phyloP scores from a whole-genome alignment of 2,329 filamentous ascomycete genomes.

The Curvularia sp. region DNA sequence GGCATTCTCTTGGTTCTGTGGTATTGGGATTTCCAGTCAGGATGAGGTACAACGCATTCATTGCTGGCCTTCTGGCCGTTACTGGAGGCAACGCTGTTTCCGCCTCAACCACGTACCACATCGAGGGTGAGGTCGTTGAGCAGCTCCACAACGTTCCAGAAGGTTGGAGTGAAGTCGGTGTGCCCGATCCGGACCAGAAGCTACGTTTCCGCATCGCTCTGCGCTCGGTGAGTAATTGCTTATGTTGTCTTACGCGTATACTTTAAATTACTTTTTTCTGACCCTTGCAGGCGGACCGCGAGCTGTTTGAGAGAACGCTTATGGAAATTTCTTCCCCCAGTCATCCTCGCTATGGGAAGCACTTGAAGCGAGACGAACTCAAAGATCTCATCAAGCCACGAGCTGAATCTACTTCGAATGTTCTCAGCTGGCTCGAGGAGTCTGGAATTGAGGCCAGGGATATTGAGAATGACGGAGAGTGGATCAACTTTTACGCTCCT shows the following conservation, averaged over 20 bases:
- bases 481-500: slow-evolving; percentile 65
- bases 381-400: slow-evolving; percentile 62
- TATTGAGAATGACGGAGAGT: slow-evolving; percentile 63
- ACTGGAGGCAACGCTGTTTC: slow-evolving; percentile 36
- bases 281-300: slow-evolving; percentile 56
- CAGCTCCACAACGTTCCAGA: slow-evolving; percentile 42
- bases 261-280: slow-evolving; percentile 10
- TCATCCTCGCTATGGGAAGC: slow-evolving; percentile 65
- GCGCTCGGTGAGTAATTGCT: slow-evolving; percentile 42
- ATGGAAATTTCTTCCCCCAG: slow-evolving; percentile 68
- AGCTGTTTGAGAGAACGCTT: slow-evolving; percentile 64
- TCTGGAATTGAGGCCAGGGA: slow-evolving; percentile 56
- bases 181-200: slow-evolving; percentile 39
- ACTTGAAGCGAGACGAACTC: slow-evolving; percentile 67
- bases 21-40: background rate
- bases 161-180: slow-evolving; percentile 47
- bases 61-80: slow-evolving; percentile 45
- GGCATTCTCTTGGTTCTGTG: background rate
- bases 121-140: slow-evolving; percentile 43
- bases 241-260: background rate
- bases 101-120: slow-evolving; percentile 29
- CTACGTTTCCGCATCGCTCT: slow-evolving; percentile 51
- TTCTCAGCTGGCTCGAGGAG: slow-evolving; percentile 63
- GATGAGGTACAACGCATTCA: slow-evolving; percentile 43
- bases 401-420: slow-evolving; percentile 55